Conservation (phyloP, 192 early-diverging fungal genomes). For the Podila minutissima region DNA sequence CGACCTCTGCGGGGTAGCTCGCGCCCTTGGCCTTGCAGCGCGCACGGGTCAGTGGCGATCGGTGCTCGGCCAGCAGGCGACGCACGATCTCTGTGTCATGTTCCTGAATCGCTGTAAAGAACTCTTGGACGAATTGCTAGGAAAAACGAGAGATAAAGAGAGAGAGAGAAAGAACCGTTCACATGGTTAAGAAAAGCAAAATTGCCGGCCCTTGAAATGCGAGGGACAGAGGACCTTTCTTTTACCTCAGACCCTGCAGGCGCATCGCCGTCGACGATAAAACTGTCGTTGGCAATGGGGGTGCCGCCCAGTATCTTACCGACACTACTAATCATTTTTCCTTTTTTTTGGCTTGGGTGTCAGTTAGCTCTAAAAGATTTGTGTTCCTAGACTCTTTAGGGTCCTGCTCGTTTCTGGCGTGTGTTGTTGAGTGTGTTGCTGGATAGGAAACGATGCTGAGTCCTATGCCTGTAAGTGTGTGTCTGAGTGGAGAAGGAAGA, state of each 20-base stretch:
- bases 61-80: constrained; percentile 39
- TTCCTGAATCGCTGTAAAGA: constrained; percentile 49
- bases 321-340: neutral
- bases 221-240: neutral
- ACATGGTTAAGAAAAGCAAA: neutral
- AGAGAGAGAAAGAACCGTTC: too few relatives aligned
- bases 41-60: constrained; percentile 35
- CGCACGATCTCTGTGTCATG: constrained; percentile 52
- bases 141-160: too few relatives aligned
- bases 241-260: neutral
- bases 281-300: neutral
- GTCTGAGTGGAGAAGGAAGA: too few relatives aligned
- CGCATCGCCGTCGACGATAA: neutral
- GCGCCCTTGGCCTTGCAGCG: constrained; percentile 25
- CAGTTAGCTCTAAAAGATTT: too few relatives aligned
- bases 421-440: too few relatives aligned
- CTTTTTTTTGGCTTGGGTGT: neutral
- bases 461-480: too few relatives aligned
- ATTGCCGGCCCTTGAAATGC: neutral
- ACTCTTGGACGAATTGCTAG: constrained; percentile 27
- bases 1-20: constrained; percentile 48
- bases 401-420: too few relatives aligned
- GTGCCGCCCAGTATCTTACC: neutral
- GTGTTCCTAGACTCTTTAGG: too few relatives aligned
- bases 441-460: too few relatives aligned